Evolutionary conservation across 2,329 filamentous ascomycete genomes (phyloP), one percentile per base, ranked within the genome.

Genomic region (Fusarium citri): DNA sequence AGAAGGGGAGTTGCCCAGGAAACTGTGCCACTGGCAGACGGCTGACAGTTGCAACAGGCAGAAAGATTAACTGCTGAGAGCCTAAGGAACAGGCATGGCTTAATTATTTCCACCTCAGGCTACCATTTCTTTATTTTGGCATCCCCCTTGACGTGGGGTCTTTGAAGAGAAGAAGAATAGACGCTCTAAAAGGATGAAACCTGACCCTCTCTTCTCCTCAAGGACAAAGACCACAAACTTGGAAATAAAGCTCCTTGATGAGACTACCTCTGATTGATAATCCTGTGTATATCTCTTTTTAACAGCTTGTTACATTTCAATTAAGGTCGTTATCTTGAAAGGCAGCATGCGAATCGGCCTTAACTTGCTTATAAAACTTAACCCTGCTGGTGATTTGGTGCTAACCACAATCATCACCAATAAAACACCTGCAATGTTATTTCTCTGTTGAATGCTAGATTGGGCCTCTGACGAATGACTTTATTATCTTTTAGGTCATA

Each of bases 231-330:
- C 34, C 34, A n/a, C 34, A 37, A 7, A 12, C 6, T 37, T 37
- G 5, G 10, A n/a, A 12, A 10, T 7, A 0, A 18, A 4, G 10
- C 12, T 37, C 3, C 10, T 12, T 7, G 4, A n/a, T 37, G 3
- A 1, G 10, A 12, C 2, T n/a, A 8, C 10, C 4, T 37, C 34
- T 37, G 6, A 7, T n/a, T 7, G 3, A n/a, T n/a, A 3, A 4
- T n/a, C 0, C 10, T 11, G 10, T n/a, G 1, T 3, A n/a, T n/a
- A 0, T 4, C 3, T 11, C n/a, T 37, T 3, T n/a, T n/a, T 9
- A 31, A 31, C 14, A 16, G 7, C 6, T 15, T 15, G 8, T 31
- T 15, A 4, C 14, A 31, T 31, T 31, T 31, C 30, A 31, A 31
- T 7, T 1, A 4, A 31, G 14, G 7, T 6, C 14, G 14, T 8